Evolutionary conservation across 176 grass and related monocot genomes (phyloP), one percentile per base, ranked within the genome.

Genomic region (Oryza punctata): DNA sequence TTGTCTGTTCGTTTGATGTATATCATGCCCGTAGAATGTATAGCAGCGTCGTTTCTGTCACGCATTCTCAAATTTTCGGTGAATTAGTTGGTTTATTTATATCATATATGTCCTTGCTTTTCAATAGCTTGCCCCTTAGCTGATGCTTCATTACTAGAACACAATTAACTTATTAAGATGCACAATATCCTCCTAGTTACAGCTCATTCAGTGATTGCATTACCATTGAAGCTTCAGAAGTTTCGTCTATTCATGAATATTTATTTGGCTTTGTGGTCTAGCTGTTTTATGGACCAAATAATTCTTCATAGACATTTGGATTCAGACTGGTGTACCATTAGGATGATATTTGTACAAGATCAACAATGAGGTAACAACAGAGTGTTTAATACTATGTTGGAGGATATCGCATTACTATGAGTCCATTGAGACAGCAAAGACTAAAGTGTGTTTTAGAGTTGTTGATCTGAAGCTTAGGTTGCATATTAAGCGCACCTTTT

Each of bases 181-280:
- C 18, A 67, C 4, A 18, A 26, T n/a, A 54, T 15, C 12, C 10
- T 43, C 21, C n/a, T 52, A 23, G 27, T 84, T 24, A n/a, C 21
- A 23, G n/a, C n/a, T 61, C n/a, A 61, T 61, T 61, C n/a, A 69
- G 6, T 78, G 24, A 15, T 40, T 21, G 23, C 10, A 11, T 19
- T 70, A 50, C 14, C 12, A 3, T 21, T 0, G 23, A 75, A 63
- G 28, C 25, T 40, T 47, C 5, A 16, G 10, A 40, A 68, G 35
- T 79, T 79, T 23, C 77, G 38, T 40, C 44, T 21, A 18, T 5
- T 19, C 16, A 15, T 60, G 10, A 24, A 75, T 63, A 75, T 84
- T 89, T 63, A 75, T 84, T 89, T 84, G 14, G 24, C n/a, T 9
- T 33, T 40, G 32, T 43, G 44, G 9, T 43, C 65, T 41, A 76